Conservation (phyloP, 2,329 filamentous ascomycete species). For the Fusarium armeniacum region DNA sequence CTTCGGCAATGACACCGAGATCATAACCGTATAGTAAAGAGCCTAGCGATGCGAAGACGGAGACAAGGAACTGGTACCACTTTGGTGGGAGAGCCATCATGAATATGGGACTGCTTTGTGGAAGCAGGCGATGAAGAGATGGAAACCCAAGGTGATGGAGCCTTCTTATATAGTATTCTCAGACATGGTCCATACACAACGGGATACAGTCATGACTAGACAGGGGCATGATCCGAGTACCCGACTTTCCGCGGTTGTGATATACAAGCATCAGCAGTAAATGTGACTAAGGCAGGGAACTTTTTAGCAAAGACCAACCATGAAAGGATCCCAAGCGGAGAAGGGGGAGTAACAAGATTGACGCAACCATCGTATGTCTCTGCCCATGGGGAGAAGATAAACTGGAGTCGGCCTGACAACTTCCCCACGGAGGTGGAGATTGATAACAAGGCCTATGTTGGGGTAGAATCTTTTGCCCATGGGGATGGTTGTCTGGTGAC, state of each 20-base stretch:
- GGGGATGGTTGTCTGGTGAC: background rate
- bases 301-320: background rate
- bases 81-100: slow-evolving; percentile 61
- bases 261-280: background rate
- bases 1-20: slow-evolving; percentile 35
- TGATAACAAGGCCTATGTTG: background rate
- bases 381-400: slow-evolving; percentile 6
- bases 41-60: slow-evolving; percentile 37
- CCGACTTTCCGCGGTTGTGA: slow-evolving; percentile 2
- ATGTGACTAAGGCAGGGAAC: slow-evolving; percentile 1
- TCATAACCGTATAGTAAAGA: slow-evolving; percentile 34
- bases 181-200: background rate
- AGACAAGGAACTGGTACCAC: slow-evolving; percentile 65
- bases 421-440: slow-evolving; percentile 31
- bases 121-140: slow-evolving; percentile 2
- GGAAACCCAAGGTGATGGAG: background rate
- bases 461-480: slow-evolving; percentile 2
- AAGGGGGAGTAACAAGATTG: background rate
- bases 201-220: background rate
- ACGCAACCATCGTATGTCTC: slow-evolving; percentile 6
- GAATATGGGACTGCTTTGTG: slow-evolving; percentile 1
- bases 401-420: slow-evolving; percentile 13
- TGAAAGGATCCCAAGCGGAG: background rate
- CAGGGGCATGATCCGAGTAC: slow-evolving; percentile 19
- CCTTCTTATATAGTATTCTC: slow-evolving; percentile 16